Evolutionary conservation across 306 rosid species (phyloP).

Genomic region (Benincasa hispida): DNA sequence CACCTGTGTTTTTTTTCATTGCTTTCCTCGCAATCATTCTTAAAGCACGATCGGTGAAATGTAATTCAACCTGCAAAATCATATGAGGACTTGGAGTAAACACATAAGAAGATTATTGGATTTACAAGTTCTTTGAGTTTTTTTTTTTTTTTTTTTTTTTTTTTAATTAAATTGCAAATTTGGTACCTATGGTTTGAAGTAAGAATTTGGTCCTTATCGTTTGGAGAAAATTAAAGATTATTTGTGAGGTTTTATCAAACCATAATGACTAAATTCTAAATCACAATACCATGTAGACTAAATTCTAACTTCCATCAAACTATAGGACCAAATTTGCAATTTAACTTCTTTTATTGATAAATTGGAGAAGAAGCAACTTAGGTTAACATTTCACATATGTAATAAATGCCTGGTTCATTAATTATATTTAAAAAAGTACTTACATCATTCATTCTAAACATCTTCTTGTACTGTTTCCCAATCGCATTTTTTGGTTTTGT

Average conservation of each 20-base stretch:
- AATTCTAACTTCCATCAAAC: too few relatives aligned
- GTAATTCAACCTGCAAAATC: conserved; percentile 42
- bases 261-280: too few relatives aligned
- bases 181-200: too few relatives aligned
- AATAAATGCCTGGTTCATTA: background rate
- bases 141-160: too few relatives aligned
- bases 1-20: conserved; percentile 59
- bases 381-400: background rate
- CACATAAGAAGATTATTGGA: background rate
- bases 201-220: too few relatives aligned
- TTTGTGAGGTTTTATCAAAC: too few relatives aligned
- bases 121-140: background rate
- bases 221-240: too few relatives aligned
- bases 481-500: conserved; percentile 63
- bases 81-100: conserved; percentile 4
- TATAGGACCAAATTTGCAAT: too few relatives aligned
- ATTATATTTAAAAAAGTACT: conserved; percentile 1
- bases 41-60: conserved; percentile 41
- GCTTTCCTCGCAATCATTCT: conserved; percentile 62
- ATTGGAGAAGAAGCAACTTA: background rate
- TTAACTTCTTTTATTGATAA: background rate
- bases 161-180: too few relatives aligned
- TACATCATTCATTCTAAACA: conserved; percentile 60
- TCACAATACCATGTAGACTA: too few relatives aligned
- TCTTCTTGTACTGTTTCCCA: conserved; percentile 56